Conservation (phyloP, 345 rosid species). For the sweet orange (Citrus sinensis) region DVS_A1.0 CM039164.1:3008501-3009000, state of each 20-base stretch:
- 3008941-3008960: conserved; percentile 46
- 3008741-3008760: conserved; percentile 33
- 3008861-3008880: conserved; percentile 39
- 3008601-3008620: conserved; percentile 31
- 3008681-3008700: conserved; percentile 39
- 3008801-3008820: conserved; percentile 18
- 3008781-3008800: conserved; percentile 39
- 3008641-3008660: conserved; percentile 44
- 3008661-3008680: conserved; percentile 30
- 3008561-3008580: conserved; percentile 35
- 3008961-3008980: conserved; percentile 51
- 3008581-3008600: conserved; percentile 42
- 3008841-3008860: conserved; percentile 36
- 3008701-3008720: conserved; percentile 37
- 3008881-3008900: conserved; percentile 37
- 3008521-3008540: conserved; percentile 46
- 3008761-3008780: conserved; percentile 38
- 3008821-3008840: conserved; percentile 33
- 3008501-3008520: conserved; percentile 32
- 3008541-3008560: conserved; percentile 28
- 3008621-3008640: conserved; percentile 30
- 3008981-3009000: conserved; percentile 46
- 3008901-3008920: conserved; percentile 40
- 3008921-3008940: conserved; percentile 46
- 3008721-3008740: conserved; percentile 22